Base-by-base conservation (phyloP, 2,329 filamentous ascomycete genomes). In the Neonectria coccinea region DNA sequence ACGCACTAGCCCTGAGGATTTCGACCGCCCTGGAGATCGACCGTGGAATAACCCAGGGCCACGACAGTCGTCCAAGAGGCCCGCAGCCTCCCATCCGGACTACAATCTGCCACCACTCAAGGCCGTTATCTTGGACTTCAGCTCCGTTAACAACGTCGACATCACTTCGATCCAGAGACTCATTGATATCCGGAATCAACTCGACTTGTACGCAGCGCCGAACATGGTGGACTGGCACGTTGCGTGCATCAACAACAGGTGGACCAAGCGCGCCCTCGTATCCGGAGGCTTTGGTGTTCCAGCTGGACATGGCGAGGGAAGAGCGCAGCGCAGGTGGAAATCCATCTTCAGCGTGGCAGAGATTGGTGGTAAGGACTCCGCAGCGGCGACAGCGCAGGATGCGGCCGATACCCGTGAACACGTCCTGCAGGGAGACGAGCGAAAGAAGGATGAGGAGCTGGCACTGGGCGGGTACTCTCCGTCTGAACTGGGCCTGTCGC, bases 41-140 rank as follows among this genome's bases (percentile, higher is more conserved):
- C 94, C 96, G 1, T 98, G 96, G 96, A 98, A 97, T 74, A 92
- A 97, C 75, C 93, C 95, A 0, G 94, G 93, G 56, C 92, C 92
- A 62, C 70, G 74, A 20, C 75, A 74, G 52, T 72, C 77, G 10
- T 85, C 87, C 36, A 87, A 80, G 55, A 73, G 76, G n/a, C 75
- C 74, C n/a, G 70, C 63, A 22, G 68, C 74, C 31, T 54, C 47
- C 2, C 70, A 75, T 12, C 36, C 62, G 7, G 73, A 76, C 83
- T 42, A 84, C 85, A 65, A 82, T 62, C 82, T 89, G 16, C 91
- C 94, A 1, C 90, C 88, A 0, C 86, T 97, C 55, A 93, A 92
- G 76, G 94, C 95, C n/a, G 83, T 98, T 70, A 94, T 98, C 64
- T 86, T 98, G 20, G 96, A 98, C 78, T 97, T 98, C 79, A 94